Evolutionary conservation across 345 rosid species (phyloP), one percentile per base, ranked within the genome.

Genomic region (Heritiera littoralis): DNA sequence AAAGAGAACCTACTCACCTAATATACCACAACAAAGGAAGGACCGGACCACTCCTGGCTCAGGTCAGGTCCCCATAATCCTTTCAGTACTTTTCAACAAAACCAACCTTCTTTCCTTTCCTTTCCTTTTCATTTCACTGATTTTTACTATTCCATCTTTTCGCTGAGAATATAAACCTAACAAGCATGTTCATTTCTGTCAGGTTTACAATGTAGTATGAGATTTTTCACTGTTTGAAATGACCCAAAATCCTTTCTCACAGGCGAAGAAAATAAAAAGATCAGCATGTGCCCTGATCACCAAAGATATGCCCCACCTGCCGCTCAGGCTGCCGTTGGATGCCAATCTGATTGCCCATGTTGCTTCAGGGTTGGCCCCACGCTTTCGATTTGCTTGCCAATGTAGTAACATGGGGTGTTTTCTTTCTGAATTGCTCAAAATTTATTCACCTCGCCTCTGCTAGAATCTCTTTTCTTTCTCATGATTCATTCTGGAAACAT

Each of bases 401-500:
- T 73, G 61, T 12, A 49, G 83, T 77, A 85, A 80, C 86, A 56
- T 81, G 87, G 81, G 77, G 18, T 86, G 83, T 78, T 79, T 75
- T 43, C 17, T 51, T 75, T 43, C 17, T 51, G 79, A 81, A 61
- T 73, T 60, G 54, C 71, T 40, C 13, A 55, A 46, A 66, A 51
- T 17, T 60, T 35, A 45, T 54, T 46, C 71, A 54, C 61, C 10
- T 60, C 38, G 51, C 7, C 35, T 32, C 23, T 20, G 40, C 5
- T 28, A 30, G 20, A 78, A 66, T 70, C 54, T 59, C 45, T 68
- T 59, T 40, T 46, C 59, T 66, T 72, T 64, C 70, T 66, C 55
- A 66, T 11, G 56, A 66, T 77, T 73, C 70, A 72, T 55, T 52
- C 28, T 9, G 20, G 46, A 76, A 6, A 61, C 51, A 45, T 73